Evolutionary conservation across 805 yeast species (phyloP).

Genomic region (Komagataella kurtzmanii): DNA sequence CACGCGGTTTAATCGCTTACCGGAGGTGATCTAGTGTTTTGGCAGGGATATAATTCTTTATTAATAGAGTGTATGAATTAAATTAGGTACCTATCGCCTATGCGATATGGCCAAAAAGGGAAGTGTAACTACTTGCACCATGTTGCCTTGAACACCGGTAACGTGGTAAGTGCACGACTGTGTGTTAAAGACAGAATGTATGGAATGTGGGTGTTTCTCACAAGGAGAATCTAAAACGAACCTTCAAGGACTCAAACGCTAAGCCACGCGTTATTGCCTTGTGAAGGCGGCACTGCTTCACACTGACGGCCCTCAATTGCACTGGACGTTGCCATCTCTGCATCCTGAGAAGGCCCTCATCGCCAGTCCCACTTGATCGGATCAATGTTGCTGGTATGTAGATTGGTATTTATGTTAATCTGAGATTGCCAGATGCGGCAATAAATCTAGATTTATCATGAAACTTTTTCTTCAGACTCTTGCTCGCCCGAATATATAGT

Average conservation of each 20-base stretch:
- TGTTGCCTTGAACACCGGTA: neutral
- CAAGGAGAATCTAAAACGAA: too few relatives aligned
- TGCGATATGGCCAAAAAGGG: neutral
- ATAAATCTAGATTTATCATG: neutral
- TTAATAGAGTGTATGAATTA: too few relatives aligned
- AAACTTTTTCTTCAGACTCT: neutral
- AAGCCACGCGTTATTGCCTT: too few relatives aligned
- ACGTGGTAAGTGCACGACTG: neutral
- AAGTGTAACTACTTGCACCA: neutral
- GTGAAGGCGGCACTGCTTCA: too few relatives aligned
- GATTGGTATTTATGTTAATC: neutral
- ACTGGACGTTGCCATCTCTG: too few relatives aligned
- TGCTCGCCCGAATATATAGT: neutral
- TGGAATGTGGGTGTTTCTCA: too few relatives aligned
- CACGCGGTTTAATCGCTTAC: neutral
- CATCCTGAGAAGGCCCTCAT: too few relatives aligned
- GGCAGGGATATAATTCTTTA: neutral
- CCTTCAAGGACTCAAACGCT: too few relatives aligned
- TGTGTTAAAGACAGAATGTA: too few relatives aligned
- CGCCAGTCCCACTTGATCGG: too few relatives aligned
- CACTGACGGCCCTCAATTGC: neutral
- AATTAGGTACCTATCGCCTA: neutral
- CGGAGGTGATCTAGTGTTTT: neutral
- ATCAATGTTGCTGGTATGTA: too few relatives aligned
- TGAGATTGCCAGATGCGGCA: neutral